Evolutionary conservation across 495 filamentous ascomycete genomes (phyloP).

Genomic region (Penicillium pancosmium): DNA sequence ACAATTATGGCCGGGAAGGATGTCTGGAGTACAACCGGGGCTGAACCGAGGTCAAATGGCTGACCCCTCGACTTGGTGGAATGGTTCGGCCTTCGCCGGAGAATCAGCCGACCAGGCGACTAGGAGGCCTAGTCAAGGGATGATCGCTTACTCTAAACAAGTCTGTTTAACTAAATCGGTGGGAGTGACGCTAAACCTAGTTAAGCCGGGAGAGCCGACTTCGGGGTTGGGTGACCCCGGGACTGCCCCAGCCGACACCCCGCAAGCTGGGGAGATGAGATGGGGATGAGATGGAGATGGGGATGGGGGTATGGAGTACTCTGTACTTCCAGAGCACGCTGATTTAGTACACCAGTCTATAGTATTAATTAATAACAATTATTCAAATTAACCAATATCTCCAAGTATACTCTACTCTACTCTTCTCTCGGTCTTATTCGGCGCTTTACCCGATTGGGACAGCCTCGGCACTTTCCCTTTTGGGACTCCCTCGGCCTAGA

Average conservation of each 20-base stretch:
- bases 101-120: too few species aligned
- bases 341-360: background rate
- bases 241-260: constrained; percentile 14
- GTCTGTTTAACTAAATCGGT: too few species aligned
- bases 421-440: background rate
- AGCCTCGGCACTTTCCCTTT: constrained; percentile 32
- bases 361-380: too few species aligned
- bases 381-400: too few species aligned
- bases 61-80: background rate
- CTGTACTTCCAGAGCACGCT: background rate
- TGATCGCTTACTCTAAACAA: too few species aligned
- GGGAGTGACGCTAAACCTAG: constrained; percentile 6
- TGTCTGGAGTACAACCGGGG: background rate
- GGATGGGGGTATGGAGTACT: background rate
- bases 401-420: too few species aligned
- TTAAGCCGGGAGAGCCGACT: constrained; percentile 10
- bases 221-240: constrained; percentile 23
- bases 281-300: background rate
- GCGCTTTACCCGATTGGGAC: constrained; percentile 1
- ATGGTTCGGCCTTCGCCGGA: background rate
- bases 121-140: too few species aligned
- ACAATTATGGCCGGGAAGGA: too few species aligned
- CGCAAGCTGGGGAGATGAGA: background rate
- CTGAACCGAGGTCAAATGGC: constrained; percentile 3
- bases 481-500: constrained; percentile 24